phyloP scores from a whole-genome alignment of 805 yeast species.

The Saturnispora kantuleensis region DNA sequence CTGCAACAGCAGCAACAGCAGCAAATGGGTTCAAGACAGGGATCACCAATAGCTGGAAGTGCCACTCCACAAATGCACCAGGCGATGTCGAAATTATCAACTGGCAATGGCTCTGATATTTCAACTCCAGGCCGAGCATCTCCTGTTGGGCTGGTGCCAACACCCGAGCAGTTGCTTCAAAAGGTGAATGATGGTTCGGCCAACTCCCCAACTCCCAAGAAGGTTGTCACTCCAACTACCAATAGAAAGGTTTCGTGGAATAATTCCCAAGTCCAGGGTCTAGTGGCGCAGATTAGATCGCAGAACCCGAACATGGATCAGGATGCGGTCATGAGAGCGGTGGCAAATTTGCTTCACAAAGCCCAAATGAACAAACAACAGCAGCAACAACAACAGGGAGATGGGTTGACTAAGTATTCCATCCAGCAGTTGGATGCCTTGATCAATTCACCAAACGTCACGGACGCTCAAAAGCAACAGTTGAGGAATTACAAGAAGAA shows the following conservation, averaged over 20 bases:
- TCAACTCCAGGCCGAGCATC: conserved; percentile 1
- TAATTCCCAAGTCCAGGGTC: conserved; percentile 56
- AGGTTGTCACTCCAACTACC: background rate
- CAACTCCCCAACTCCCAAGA: conserved; percentile 11
- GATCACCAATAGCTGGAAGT: conserved; percentile 12
- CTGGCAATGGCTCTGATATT: conserved; percentile 1
- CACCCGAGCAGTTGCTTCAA: conserved; percentile 20
- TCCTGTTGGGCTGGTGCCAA: conserved; percentile 14
- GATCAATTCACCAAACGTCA: conserved; percentile 29
- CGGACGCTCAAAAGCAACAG: conserved; percentile 37
- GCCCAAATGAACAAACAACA: conserved; percentile 30
- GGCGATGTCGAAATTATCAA: background rate
- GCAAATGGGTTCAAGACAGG: conserved; percentile 18
- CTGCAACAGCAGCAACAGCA: conserved; percentile 29
- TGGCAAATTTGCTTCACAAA: conserved; percentile 53
- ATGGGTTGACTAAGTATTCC: conserved; percentile 12
- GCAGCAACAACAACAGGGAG: conserved; percentile 14
- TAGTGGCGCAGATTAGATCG: conserved; percentile 53
- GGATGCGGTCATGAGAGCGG: conserved; percentile 56
- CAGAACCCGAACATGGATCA: conserved; percentile 54
- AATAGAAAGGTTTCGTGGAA: conserved; percentile 31
- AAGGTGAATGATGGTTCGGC: conserved; percentile 3
- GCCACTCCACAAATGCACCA: background rate
- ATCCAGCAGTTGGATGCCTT: conserved; percentile 21
- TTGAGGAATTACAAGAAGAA: conserved; percentile 20